Percentiles rank a stretch among this genome's conserved stretches.
Conservation (phyloP, 2,329 filamentous ascomycete species). For the Fusarium buharicum region DNA sequence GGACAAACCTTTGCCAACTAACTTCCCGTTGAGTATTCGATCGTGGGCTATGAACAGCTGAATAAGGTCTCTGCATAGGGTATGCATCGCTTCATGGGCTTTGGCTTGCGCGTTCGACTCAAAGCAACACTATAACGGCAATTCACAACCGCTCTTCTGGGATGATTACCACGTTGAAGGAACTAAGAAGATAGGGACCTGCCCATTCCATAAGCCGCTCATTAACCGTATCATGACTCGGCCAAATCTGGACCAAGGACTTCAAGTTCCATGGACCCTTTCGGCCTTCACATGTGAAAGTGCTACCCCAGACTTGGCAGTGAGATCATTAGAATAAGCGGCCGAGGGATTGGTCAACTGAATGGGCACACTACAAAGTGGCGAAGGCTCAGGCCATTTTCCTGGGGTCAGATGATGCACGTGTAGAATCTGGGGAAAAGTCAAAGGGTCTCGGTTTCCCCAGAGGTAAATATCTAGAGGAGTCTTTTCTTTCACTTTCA, state of each 20-base stretch:
- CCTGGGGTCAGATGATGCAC: slow-evolving; percentile 38
- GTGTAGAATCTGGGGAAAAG: slow-evolving; percentile 39
- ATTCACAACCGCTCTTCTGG: neutral
- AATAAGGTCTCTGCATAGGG: too few species aligned
- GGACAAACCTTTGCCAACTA: too few species aligned
- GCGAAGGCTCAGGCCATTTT: slow-evolving; percentile 32
- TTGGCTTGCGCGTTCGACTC: too few species aligned
- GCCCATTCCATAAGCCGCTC: too few species aligned
- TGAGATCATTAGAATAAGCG: slow-evolving; percentile 10
- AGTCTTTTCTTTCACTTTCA: slow-evolving; percentile 19
- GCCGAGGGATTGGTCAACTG: slow-evolving; percentile 18
- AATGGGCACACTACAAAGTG: slow-evolving; percentile 7
- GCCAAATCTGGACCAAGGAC: neutral
- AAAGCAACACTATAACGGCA: too few species aligned
- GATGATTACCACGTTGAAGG: neutral
- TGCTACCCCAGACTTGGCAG: slow-evolving; percentile 1
- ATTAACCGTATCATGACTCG: neutral
- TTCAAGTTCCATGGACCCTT: neutral
- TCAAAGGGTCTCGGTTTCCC: slow-evolving; percentile 23
- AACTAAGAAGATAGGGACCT: neutral
- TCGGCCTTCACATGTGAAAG: slow-evolving; percentile 29
- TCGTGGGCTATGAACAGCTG: too few species aligned
- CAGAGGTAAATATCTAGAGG: slow-evolving; percentile 6
- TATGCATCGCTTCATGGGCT: too few species aligned
- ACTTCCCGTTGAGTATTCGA: too few species aligned